Conservation (phyloP, 495 filamentous ascomycete species). For the Aspergillus saccharolyticus region DNA sequence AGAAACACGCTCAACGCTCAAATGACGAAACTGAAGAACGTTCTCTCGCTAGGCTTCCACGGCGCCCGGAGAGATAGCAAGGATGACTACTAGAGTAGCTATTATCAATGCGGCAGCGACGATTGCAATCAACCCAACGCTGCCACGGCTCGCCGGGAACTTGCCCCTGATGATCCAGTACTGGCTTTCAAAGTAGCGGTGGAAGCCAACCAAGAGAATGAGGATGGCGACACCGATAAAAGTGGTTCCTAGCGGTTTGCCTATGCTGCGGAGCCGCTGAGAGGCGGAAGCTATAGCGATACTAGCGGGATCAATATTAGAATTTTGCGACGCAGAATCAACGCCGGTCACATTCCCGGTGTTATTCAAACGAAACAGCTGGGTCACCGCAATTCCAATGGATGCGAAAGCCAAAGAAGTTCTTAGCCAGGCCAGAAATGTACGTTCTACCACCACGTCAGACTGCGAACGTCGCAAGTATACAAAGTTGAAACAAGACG, state of each 20-base stretch:
- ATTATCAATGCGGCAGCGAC: conserved; percentile 68
- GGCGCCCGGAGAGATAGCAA: conserved; percentile 55
- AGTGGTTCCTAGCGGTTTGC: conserved; percentile 89
- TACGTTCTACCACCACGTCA: conserved; percentile 62
- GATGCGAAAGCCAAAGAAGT: conserved; percentile 94
- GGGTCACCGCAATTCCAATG: conserved; percentile 93
- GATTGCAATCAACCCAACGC: conserved; percentile 70
- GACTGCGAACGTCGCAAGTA: background rate
- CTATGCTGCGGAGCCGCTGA: conserved; percentile 63
- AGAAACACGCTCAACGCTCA: background rate
- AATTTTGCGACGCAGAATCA: conserved; percentile 5
- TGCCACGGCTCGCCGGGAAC: conserved; percentile 87
- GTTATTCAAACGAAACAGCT: conserved; percentile 90
- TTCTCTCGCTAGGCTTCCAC: conserved; percentile 31
- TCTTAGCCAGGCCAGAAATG: conserved; percentile 94
- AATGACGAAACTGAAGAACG: background rate
- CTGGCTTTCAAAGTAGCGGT: conserved; percentile 61
- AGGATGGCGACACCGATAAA: conserved; percentile 86
- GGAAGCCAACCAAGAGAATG: conserved; percentile 76
- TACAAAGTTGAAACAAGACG: conserved; percentile 10
- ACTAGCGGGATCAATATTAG: conserved; percentile 14
- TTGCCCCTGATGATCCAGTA: conserved; percentile 91
- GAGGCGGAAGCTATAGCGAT: conserved; percentile 14
- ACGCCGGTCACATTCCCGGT: conserved; percentile 23
- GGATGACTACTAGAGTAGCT: conserved; percentile 62